Base-by-base conservation (phyloP, 2,329 filamentous ascomycete species). In the Aspergillus fructus region DNA sequence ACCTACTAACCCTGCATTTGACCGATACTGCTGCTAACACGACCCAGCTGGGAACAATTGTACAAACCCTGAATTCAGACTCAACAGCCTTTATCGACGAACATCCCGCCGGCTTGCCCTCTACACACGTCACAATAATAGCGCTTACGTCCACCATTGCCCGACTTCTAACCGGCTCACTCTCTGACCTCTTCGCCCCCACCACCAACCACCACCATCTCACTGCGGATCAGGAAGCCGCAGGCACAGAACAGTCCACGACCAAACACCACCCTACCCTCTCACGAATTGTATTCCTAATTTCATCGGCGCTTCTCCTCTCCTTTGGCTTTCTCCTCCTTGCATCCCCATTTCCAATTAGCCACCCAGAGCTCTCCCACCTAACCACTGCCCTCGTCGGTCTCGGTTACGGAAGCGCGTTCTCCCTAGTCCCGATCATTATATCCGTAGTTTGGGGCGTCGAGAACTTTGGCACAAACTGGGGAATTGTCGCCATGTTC, bases 401-500 rank as follows among this genome's bases (percentile, higher is more conserved):
- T 6, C 88, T 92, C 1, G 94, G 94, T 45, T 97, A 99, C 70
- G 94, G 94, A 45, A 93, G 93, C 33, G 85, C 93, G 21, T 99
- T 97, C 78, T 89, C 86, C 48, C 83, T 97, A 5, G 89, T 90
- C 0, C 94, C 94, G 2, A 93, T 97, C 63, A 90, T 97, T 56
- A 89, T 97, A 65, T 91, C 88, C n/a, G 92, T 97, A 9, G 93
- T 99, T 46, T 99, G 94, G 94, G 94, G 94, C 24, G 92, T 96
- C 0, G 93, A 97, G 78, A 99, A 97, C 72, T 97, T 99, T 71
- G 94, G 91, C 57, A 99, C 94, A 0, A 97, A 99, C 68, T 99
- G 93, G 87, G 94, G 94, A 9, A 93, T 97, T 60, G 87, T 97
- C 7, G 92, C 93, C 42, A 94, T 96, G 81, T 87, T 93, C 56